Percentiles rank a stretch among this genome's conserved stretches.
Conservation (phyloP, 2,329 filamentous ascomycete genomes). For the Ophidiomyces ophidiicola region DNA sequence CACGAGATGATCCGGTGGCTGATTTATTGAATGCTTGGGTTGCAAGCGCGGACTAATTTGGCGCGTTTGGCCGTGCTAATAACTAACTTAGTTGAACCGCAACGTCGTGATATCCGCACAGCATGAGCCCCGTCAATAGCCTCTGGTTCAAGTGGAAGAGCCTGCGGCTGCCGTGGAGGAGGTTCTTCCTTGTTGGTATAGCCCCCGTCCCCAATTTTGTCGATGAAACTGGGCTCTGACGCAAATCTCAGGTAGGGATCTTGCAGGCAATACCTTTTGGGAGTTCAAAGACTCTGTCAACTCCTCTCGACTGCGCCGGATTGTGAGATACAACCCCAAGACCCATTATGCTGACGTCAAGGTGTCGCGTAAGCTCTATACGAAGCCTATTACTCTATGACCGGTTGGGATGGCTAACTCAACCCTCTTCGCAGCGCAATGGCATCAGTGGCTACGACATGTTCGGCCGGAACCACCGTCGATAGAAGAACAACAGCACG, state of each 20-base stretch:
- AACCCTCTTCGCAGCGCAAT: conserved; percentile 42
- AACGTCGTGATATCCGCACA: too few species aligned
- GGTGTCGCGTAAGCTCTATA: conserved; percentile 41
- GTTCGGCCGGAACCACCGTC: conserved; percentile 45
- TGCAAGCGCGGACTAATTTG: too few species aligned
- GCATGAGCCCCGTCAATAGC: conserved; percentile 28
- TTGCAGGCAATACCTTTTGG: conserved; percentile 55
- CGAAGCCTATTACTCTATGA: not conserved
- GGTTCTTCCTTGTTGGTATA: conserved; percentile 46
- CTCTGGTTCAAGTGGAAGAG: conserved; percentile 54
- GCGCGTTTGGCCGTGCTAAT: too few species aligned
- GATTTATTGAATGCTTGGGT: too few species aligned
- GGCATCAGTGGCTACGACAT: conserved; percentile 57
- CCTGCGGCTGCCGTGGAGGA: conserved; percentile 50
- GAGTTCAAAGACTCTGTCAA: conserved; percentile 50
- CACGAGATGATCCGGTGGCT: too few species aligned
- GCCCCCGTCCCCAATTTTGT: conserved; percentile 5
- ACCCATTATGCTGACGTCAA: conserved; percentile 49
- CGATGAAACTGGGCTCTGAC: conserved; percentile 3
- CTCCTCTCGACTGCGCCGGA: conserved; percentile 43
- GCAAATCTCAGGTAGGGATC: conserved; percentile 41
- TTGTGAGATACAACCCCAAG: conserved; percentile 43
- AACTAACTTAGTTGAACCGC: too few species aligned
- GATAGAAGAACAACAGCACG: conserved; percentile 47
- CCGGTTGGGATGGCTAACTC: conserved; percentile 12